phyloP scores from a whole-genome alignment of 768 basidiomycete species.

The Pisolithus microcarpus region DNA sequence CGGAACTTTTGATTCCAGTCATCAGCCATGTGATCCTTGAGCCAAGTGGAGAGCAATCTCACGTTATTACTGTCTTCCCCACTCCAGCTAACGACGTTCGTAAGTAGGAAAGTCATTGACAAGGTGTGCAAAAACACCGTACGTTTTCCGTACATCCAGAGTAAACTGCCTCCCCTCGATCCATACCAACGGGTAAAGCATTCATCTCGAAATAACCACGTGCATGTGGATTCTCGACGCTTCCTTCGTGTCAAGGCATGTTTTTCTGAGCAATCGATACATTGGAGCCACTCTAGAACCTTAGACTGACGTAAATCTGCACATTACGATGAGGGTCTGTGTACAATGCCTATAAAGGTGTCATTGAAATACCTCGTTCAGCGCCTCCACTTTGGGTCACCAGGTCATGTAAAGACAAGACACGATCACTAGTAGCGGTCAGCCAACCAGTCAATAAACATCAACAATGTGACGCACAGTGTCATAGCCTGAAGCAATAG shows the following conservation, averaged over 20 bases:
- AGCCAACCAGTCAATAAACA: background rate
- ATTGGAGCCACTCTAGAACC: background rate
- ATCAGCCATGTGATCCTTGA: background rate
- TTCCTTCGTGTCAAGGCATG: background rate
- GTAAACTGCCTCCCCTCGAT: slow-evolving; percentile 2
- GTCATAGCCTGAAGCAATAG: too few relatives aligned
- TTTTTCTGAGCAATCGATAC: background rate
- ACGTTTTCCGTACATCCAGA: slow-evolving; percentile 17
- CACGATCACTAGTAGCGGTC: too few relatives aligned
- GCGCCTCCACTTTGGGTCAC: background rate
- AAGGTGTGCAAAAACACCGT: background rate
- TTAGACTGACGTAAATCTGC: background rate
- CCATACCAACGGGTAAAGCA: background rate
- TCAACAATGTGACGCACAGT: background rate
- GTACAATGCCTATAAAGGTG: too few relatives aligned
- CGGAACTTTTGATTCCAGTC: background rate
- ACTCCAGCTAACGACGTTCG: slow-evolving; percentile 7
- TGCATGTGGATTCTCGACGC: background rate
- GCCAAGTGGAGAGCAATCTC: background rate
- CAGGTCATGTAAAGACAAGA: background rate
- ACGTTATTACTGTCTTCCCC: slow-evolving; percentile 16
- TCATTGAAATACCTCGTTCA: background rate
- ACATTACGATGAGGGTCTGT: background rate
- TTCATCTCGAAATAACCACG: background rate
- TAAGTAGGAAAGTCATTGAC: background rate